Percentiles rank a stretch among this genome's conserved stretches.
Evolutionary conservation across 768 basidiomycete species (phyloP).

Genomic region (Daedaleopsis nitida): DNA sequence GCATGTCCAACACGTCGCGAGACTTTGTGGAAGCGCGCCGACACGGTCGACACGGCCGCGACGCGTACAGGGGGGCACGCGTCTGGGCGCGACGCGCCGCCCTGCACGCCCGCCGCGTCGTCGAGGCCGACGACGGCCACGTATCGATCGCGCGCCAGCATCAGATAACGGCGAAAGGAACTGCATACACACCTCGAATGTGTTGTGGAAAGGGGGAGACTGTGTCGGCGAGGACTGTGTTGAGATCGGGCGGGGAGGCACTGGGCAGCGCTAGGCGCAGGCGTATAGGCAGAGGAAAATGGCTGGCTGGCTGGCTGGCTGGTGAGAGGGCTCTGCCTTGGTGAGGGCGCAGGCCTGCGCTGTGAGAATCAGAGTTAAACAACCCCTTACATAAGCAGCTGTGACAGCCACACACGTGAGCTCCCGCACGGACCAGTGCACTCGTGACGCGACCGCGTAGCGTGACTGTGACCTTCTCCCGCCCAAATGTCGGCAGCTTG

Average conservation of each 20-base stretch:
- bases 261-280: conserved; percentile 24
- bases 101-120: conserved; percentile 13
- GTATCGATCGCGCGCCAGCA: conserved; percentile 19
- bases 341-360: conserved; percentile 23
- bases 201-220: conserved; percentile 11
- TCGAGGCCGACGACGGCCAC: conserved; percentile 18
- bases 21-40: conserved; percentile 12
- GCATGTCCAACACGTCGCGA: conserved; percentile 42
- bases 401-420: conserved; percentile 23
- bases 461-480: conserved; percentile 20
- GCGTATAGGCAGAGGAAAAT: conserved; percentile 24
- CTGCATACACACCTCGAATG: conserved; percentile 15
- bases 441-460: conserved; percentile 18
- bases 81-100: conserved; percentile 25
- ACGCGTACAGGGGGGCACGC: conserved; percentile 22
- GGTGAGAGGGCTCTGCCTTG: conserved; percentile 27
- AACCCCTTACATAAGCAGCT: conserved; percentile 22
- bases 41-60: conserved; percentile 13
- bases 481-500: not conserved
- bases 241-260: conserved; percentile 18
- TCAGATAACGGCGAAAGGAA: conserved; percentile 17
- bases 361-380: conserved; percentile 22
- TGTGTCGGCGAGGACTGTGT: conserved; percentile 11
- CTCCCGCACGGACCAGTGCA: conserved; percentile 24
- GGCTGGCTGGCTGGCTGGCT: conserved; percentile 24